Evolutionary conservation across 2,329 filamentous ascomycete genomes (phyloP).

Genomic region (Aspergillus piperis): DNA sequence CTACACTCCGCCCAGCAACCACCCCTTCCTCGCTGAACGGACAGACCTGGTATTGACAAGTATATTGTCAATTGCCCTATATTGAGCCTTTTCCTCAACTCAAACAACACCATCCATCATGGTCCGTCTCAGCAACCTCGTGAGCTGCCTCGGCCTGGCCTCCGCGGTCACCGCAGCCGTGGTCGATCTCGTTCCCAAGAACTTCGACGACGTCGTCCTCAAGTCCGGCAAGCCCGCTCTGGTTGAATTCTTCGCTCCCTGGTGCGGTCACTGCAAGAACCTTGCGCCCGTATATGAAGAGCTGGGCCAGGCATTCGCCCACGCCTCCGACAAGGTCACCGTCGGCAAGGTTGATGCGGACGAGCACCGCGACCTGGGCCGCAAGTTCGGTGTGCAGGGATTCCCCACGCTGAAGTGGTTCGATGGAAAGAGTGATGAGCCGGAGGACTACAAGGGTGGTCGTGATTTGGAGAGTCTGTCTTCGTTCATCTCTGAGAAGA

Average conservation of each 20-base stretch:
- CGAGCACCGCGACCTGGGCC: constrained; percentile 78
- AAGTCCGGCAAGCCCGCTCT: constrained; percentile 93
- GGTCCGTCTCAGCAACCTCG: constrained; percentile 49
- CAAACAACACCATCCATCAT: constrained; percentile 30
- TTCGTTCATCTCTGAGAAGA: constrained; percentile 83
- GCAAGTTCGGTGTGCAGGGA: constrained; percentile 84
- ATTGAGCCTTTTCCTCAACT: neutral
- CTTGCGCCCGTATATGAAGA: constrained; percentile 95
- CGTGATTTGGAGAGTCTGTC: constrained; percentile 84
- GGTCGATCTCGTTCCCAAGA: constrained; percentile 81
- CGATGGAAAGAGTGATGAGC: constrained; percentile 86
- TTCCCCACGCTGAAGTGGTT: constrained; percentile 99
- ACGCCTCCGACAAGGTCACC: constrained; percentile 72
- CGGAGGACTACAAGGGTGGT: constrained; percentile 81
- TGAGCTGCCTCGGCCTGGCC: constrained; percentile 59
- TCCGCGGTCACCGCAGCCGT: constrained; percentile 77
- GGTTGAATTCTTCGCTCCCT: constrained; percentile 97
- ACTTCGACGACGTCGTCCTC: constrained; percentile 88
- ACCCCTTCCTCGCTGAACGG: neutral
- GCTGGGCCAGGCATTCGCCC: constrained; percentile 72
- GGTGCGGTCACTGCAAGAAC: constrained; percentile 99
- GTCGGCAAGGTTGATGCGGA: constrained; percentile 98
- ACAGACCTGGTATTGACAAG: constrained; percentile 6
- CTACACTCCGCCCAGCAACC: constrained; percentile 7
- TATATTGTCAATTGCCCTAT: neutral